Base-by-base conservation (phyloP, 2,329 filamentous ascomycete genomes). In the Aspergillus ibericus region DNA sequence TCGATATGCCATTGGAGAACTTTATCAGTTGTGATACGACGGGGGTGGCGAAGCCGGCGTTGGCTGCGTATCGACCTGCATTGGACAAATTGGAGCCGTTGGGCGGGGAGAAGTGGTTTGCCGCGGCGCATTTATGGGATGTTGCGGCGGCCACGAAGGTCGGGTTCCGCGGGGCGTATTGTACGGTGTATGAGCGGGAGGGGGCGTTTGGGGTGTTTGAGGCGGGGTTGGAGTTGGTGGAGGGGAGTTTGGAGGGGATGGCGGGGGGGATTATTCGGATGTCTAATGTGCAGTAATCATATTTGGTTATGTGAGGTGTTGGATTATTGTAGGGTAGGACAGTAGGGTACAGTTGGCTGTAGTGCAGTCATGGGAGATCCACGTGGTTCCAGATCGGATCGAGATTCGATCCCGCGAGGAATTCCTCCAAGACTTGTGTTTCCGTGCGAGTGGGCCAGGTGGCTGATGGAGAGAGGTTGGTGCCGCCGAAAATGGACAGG, bases 41-140 rank as follows among this genome's bases (percentile, higher is more conserved):
- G 13, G 77, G 79, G 0, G 70, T 83, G 16, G 80, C 78, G 1
- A 85, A 85, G 68, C 83, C 83, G 0, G 78, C 77, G 0, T 69
- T 78, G 4, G 75, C 66, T 25, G 78, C 80, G 0, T 85, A 85
- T 63, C 65, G 69, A 59, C 72, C 76, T 1, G 67, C 82, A 5
- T 68, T 81, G 34, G 74, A 75, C n/a, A 70, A 67, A 50, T 77
- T 84, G 56, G 75, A 63, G 69, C 6, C 8, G 50, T 65, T 0
- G 70, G 9, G 51, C 72, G 0, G 72, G 44, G 60, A 70, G 59
- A 77, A 77, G 47, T 85, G 83, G 83, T 85, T 85, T 67, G 83
- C 82, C 0, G 83, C 84, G 1, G 83, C 82, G 20, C 84, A 86
- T 70, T 81, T 82, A 77, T 86, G 83, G 84, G 83, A 86, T 72